Evolutionary conservation across 2,329 filamentous ascomycete species (phyloP), one percentile per base, ranked within the genome.

Genomic region (Aspergillus ochraceoroseus): DNA sequence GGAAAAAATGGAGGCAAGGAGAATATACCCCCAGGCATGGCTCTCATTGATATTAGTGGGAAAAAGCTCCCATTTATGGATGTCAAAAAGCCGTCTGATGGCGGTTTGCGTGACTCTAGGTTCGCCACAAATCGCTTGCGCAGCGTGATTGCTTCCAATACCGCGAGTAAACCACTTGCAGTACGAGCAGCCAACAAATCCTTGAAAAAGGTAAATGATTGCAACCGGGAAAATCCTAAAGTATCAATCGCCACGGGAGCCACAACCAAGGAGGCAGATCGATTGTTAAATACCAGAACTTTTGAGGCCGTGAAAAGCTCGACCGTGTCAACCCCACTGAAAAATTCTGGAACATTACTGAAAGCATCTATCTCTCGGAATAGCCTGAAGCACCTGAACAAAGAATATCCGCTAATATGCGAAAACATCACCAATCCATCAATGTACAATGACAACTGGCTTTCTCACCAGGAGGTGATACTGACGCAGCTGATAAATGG

Each of bases 371-470:
- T 61, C 38, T 55, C 63, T 15, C 57, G 60, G 7, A 50, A 63
- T 8, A 54, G 41, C 7, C 20, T 48, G 8, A 52, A 53, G 22
- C 41, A 41, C 5, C 31, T 62, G 6, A 46, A 58, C 22, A 41
- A 53, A 7, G 62, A 68, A 33, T 79, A 77, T 52, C 73, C 75
- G 2, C 58, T 79, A 3, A 61, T 81, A 3, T 52, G 59, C 0
- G 75, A 80, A 44, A 70, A 79, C 48, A 65, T 82, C 17, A 61
- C 65, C 2, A 71, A 73, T 32, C 70, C 77, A n/a, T 68, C 73
- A 38, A 65, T 82, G 48, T 81, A 81, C 55, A 77, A 82, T 52
- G 77, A 81, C 31, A 68, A 73, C 41, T 82, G 79, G 78, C 71
- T 82, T 25, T 68, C 66, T 8, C 73, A 81, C 45, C 78, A 82